Percentiles rank a stretch among this genome's conserved stretches.
Evolutionary conservation across 768 basidiomycete genomes (phyloP).

Genomic region (Collybiopsis luxurians): DNA sequence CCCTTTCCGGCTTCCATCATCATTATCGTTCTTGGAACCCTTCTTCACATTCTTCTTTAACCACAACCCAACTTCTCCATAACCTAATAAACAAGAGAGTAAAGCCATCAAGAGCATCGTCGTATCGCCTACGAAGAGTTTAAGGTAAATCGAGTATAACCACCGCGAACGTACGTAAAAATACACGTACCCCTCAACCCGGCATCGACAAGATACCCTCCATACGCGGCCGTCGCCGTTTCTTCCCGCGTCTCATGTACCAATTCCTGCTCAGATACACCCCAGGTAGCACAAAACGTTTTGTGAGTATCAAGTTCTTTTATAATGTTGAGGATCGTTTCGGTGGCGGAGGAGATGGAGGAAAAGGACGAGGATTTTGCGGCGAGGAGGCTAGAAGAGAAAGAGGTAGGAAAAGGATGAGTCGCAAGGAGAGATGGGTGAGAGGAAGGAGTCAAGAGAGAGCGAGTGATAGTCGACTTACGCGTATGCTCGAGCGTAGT

Average conservation of each 20-base stretch:
- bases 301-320: conserved; percentile 73
- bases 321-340: conserved; percentile 61
- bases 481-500: conserved; percentile 84
- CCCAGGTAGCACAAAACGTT: conserved; percentile 68
- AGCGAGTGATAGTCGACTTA: conserved; percentile 35
- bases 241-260: conserved; percentile 64
- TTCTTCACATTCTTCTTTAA: conserved; percentile 42
- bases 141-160: background rate
- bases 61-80: conserved; percentile 90
- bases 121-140: conserved; percentile 52
- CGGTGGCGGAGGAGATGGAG: conserved; percentile 59
- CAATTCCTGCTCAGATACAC: conserved; percentile 52
- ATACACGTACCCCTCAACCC: conserved; percentile 57
- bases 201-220: conserved; percentile 78
- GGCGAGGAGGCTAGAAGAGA: conserved; percentile 56
- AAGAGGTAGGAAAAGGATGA: background rate
- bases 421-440: background rate
- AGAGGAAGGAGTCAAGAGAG: background rate
- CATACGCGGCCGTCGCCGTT: conserved; percentile 78
- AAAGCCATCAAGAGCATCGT: conserved; percentile 76
- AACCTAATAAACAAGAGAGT: conserved; percentile 84
- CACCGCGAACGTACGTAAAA: background rate
- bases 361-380: conserved; percentile 70
- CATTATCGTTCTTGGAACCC: too few relatives aligned
- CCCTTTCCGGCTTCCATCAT: conserved; percentile 31